phyloP scores from a whole-genome alignment of 164 flowering plant species.

The Echeveria elegans region DNA sequence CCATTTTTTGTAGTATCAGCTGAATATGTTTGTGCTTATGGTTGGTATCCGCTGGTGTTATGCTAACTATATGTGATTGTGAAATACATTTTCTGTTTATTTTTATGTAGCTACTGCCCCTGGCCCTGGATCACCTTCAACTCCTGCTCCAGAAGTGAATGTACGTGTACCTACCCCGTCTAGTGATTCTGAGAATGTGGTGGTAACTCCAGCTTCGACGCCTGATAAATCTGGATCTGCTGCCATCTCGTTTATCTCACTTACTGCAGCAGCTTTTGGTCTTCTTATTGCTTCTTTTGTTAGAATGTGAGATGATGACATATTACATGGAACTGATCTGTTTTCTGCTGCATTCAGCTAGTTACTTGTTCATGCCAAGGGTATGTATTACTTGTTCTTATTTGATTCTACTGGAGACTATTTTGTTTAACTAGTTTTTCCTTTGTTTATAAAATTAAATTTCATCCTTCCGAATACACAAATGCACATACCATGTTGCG shows the following conservation, averaged over 20 bases:
- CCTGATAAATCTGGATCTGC: constrained; percentile 4
- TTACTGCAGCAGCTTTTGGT: not conserved
- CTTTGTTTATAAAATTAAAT: not conserved
- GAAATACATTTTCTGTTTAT: too few species aligned
- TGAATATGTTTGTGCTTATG: not conserved
- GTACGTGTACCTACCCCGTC: not conserved
- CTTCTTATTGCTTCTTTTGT: not conserved
- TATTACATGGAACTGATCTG: not conserved
- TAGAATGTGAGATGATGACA: not conserved
- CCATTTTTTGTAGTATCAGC: not conserved
- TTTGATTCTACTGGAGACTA: not conserved
- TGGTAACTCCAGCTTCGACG: not conserved
- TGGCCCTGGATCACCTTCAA: not conserved
- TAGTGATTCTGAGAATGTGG: not conserved
- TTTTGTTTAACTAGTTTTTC: not conserved
- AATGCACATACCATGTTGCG: too few species aligned
- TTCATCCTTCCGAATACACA: too few species aligned
- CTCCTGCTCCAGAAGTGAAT: not conserved
- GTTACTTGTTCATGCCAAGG: too few species aligned
- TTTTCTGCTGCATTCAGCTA: not conserved
- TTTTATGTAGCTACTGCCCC: not conserved
- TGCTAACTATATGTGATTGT: not conserved
- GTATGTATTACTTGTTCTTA: not conserved
- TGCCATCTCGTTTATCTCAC: not conserved
- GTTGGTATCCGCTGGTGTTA: not conserved